Percentiles rank a stretch among this genome's conserved stretches.
phyloP scores from a whole-genome alignment of 2,329 filamentous ascomycete genomes.

The Ophiostoma sp. region DNA sequence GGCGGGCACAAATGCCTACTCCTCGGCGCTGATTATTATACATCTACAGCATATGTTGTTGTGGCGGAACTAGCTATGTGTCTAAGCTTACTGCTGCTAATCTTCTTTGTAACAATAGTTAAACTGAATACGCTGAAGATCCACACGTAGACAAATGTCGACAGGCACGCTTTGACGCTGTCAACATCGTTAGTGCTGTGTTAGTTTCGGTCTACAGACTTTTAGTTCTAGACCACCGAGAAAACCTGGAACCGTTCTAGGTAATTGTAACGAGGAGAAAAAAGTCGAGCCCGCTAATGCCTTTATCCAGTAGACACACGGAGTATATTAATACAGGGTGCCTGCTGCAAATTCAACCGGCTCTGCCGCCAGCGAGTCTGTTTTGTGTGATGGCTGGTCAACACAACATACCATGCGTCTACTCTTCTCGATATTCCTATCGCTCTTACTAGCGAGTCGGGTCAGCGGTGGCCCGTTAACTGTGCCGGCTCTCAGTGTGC shows the following conservation, averaged over 20 bases:
- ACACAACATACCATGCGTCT: slow-evolving; percentile 1
- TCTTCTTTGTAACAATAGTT: neutral
- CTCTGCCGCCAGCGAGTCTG: neutral
- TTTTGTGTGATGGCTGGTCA: neutral
- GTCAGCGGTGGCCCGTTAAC: neutral
- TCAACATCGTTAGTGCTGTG: neutral
- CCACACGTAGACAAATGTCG: neutral
- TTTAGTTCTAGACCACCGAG: neutral
- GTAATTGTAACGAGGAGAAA: neutral
- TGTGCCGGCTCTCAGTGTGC: neutral
- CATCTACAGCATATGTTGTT: neutral
- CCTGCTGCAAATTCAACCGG: neutral
- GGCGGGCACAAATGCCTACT: too few species aligned
- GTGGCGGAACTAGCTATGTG: neutral
- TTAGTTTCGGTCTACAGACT: neutral
- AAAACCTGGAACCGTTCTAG: neutral
- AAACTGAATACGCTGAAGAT: neutral
- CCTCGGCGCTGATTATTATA: neutral
- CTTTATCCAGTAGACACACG: neutral
- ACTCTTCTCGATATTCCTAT: neutral
- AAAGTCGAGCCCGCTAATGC: neutral
- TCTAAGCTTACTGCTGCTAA: neutral
- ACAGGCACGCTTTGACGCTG: neutral
- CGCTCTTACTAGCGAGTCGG: neutral
- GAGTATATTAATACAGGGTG: neutral